These are phyloP conservation scores for Paecilomyces dactylethromorphus DNA, from an alignment of 2,329 filamentous ascomycete genomes.

Conservation along the genomic window DNA sequence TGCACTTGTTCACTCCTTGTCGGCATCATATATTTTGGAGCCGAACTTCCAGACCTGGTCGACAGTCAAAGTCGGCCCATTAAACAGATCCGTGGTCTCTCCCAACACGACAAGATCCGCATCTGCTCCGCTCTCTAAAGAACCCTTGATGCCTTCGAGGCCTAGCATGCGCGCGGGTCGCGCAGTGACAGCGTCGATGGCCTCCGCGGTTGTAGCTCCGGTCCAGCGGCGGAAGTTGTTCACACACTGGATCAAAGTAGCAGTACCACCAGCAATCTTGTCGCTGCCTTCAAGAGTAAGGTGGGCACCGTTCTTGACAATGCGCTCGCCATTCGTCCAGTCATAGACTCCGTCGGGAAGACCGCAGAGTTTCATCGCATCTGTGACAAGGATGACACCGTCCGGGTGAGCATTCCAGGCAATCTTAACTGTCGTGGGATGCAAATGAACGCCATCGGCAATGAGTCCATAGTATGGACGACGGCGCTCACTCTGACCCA, in stretches of 20 bases:
- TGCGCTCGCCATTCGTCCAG: constrained; percentile 69
- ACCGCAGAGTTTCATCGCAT: constrained; percentile 83
- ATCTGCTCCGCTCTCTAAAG: constrained; percentile 33
- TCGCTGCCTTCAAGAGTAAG: constrained; percentile 72
- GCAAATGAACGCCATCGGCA: constrained; percentile 82
- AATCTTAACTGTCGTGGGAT: constrained; percentile 82
- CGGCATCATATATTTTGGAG: constrained; percentile 31
- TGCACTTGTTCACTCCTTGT: constrained; percentile 15
- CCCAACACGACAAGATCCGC: constrained; percentile 35
- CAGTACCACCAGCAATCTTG: constrained; percentile 65
- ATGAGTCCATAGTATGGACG: constrained; percentile 82
- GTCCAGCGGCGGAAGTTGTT: constrained; percentile 40
- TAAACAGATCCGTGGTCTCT: constrained; percentile 23
- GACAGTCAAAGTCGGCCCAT: constrained; percentile 27
- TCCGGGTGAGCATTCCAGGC: constrained; percentile 79
- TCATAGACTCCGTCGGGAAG: constrained; percentile 77
- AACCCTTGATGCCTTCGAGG: constrained; percentile 32
- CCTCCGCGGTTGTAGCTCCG: constrained; percentile 30
- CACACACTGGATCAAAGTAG: constrained; percentile 38
- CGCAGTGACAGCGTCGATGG: constrained; percentile 34
- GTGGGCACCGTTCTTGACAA: constrained; percentile 56
- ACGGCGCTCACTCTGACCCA: constrained; percentile 57
- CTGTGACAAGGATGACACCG: constrained; percentile 83
- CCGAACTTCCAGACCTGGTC: constrained; percentile 40
- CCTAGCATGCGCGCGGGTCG: constrained; percentile 33